Base-by-base conservation (phyloP, 2,329 filamentous ascomycete species). In the Blastomyces gilchristii region DNA sequence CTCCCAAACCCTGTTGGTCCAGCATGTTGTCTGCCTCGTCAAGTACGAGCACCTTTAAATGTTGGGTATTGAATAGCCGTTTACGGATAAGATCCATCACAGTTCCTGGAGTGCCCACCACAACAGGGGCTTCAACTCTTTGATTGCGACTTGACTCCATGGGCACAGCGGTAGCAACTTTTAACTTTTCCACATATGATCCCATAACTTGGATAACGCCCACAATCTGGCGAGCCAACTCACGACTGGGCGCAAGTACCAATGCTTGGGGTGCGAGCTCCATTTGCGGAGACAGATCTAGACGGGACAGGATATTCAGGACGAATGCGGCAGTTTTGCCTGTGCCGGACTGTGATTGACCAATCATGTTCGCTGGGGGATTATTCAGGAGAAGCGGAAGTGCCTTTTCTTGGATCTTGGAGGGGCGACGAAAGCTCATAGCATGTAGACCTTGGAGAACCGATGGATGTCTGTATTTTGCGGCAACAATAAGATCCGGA, bases 11-110 rank as follows among this genome's bases (percentile, higher is more conserved):
- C 77, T 96, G 91, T 76, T 93, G 88, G 72, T 97, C 94, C 65
- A 99, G 80, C 94, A 99, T 99, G 79, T 97, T 97, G 79, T 99
- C 94, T 63, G 94, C 94, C 79, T 99, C 94, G 71, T 99, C 94
- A 61, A 99, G 83, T 63, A 97, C 93, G 65, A 99, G 83, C 9
- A 96, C 84, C 75, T 86, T 90, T 68, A 99, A 81, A 63, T 86
- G 78, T 22, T 82, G 84, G 0, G 85, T 77, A 69, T 96, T 85
- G 67, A 99, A 83, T 71, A 89, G 83, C 68, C 86, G 83, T 70
- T 87, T 86, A 71, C 87, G 87, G 70, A 97, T 87, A 70, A 94
- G 82, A 71, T 97, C 94, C 80, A 89, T 87, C 58, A 94, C 90
- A 0, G 93, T 97, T 62, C 94, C 94, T 0, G 94, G 94, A 0